A percentile compares a stretch with the other conserved stretches of the same genome.
Evolutionary conservation across 1,284 basidiomycete species (phyloP).

Genomic region (Ganoderma meredithae): DNA sequence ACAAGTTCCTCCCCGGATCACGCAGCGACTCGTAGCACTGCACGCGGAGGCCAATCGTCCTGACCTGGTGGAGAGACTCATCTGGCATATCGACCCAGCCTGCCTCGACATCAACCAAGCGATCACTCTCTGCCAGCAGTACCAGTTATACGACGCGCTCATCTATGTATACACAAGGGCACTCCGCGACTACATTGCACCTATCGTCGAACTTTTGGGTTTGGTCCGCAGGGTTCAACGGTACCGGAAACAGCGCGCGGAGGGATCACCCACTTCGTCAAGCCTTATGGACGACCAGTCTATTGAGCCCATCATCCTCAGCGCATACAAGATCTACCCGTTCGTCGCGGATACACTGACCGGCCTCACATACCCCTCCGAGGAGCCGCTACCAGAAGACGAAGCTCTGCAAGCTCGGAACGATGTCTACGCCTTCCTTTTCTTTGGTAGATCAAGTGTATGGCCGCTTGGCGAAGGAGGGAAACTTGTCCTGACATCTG

Average conservation of each 20-base stretch:
- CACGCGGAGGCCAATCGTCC: conserved; percentile 80
- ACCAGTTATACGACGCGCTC: conserved; percentile 91
- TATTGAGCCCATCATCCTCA: conserved; percentile 69
- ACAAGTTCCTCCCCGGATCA: conserved; percentile 85
- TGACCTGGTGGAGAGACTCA: conserved; percentile 85
- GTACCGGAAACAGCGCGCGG: conserved; percentile 50
- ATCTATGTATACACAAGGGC: conserved; percentile 94
- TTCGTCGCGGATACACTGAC: conserved; percentile 90
- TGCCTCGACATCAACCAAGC: conserved; percentile 96
- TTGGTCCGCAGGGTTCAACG: conserved; percentile 78
- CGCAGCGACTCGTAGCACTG: conserved; percentile 84
- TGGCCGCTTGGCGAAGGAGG: conserved; percentile 83
- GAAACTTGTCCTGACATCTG: conserved; percentile 74
- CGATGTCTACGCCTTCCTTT: conserved; percentile 83
- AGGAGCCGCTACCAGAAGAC: conserved; percentile 70
- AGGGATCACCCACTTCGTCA: conserved; percentile 41
- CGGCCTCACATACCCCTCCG: conserved; percentile 89
- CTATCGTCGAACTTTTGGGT: conserved; percentile 85
- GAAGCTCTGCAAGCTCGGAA: conserved; percentile 74
- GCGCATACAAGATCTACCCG: conserved; percentile 93
- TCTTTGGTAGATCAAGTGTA: conserved; percentile 80
- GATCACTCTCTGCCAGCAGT: conserved; percentile 83
- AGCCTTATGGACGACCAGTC: conserved; percentile 46
- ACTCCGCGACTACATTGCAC: conserved; percentile 88
- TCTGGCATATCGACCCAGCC: conserved; percentile 95